Conservation (phyloP, 352 stramenopile species). For the Pythium insidiosum region DNA sequence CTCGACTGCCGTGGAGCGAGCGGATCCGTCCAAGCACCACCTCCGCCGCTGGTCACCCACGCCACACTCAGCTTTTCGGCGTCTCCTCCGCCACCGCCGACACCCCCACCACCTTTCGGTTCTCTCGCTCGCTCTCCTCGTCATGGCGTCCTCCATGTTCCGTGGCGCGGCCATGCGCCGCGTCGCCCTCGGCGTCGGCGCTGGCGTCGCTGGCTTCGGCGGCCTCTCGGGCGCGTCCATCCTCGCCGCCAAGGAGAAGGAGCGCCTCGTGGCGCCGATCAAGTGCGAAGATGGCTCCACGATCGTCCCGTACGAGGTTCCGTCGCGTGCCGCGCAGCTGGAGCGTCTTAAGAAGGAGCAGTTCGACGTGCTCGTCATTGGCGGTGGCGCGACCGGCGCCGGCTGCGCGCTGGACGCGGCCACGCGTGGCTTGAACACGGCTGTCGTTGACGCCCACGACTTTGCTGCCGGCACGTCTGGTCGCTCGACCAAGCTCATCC, state of each 20-base stretch:
- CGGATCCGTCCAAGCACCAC: too few species aligned
- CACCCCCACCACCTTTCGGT: too few species aligned
- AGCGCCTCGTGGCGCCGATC: slow-evolving; percentile 66
- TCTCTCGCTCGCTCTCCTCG: too few species aligned
- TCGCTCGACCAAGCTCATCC: slow-evolving; percentile 94
- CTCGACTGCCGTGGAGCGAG: too few species aligned
- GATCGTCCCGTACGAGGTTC: slow-evolving; percentile 81
- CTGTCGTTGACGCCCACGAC: slow-evolving; percentile 89
- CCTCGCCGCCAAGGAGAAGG: slow-evolving; percentile 68
- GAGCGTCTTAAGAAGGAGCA: slow-evolving; percentile 81
- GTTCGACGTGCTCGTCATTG: slow-evolving; percentile 93
- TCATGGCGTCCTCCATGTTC: slow-evolving; percentile 67
- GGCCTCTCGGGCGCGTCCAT: slow-evolving; percentile 53
- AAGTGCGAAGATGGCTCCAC: slow-evolving; percentile 76
- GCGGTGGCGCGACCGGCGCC: slow-evolving; percentile 89
- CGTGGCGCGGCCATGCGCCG: slow-evolving; percentile 37
- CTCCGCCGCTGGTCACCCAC: too few species aligned
- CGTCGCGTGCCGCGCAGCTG: slow-evolving; percentile 58
- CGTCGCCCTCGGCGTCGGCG: slow-evolving; percentile 43
- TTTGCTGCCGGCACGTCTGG: slow-evolving; percentile 90
- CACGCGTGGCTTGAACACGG: slow-evolving; percentile 90
- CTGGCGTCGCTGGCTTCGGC: slow-evolving; percentile 28
- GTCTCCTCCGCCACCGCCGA: too few species aligned
- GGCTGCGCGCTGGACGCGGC: slow-evolving; percentile 87
- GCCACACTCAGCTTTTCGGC: too few species aligned